Percentiles rank a stretch among this genome's conserved stretches.
phyloP scores from a whole-genome alignment of 257 asterid genomes.

The Fraxinus excelsior region DNA sequence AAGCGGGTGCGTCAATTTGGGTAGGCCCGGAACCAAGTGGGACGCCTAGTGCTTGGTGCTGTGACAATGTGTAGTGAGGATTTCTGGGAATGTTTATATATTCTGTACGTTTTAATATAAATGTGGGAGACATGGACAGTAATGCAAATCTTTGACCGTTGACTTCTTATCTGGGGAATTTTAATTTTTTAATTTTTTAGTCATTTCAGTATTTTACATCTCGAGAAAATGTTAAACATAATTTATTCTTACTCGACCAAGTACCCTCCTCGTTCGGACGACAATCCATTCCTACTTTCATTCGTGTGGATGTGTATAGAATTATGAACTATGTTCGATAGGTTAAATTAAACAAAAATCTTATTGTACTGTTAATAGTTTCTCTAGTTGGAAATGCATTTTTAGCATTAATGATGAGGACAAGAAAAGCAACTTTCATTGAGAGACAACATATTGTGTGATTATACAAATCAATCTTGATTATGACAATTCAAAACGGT shows the following conservation, averaged over 20 bases:
- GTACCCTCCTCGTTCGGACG: constrained; percentile 13
- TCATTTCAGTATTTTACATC: constrained; percentile 24
- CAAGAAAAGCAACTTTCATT: background rate
- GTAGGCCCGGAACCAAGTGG: constrained; percentile 48
- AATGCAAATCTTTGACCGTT: constrained; percentile 62
- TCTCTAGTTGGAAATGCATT: too few relatives aligned
- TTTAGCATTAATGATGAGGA: too few relatives aligned
- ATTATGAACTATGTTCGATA: too few relatives aligned
- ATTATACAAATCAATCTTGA: background rate
- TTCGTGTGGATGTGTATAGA: background rate
- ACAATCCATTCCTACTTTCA: background rate
- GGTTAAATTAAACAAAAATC: background rate
- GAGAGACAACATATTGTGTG: background rate
- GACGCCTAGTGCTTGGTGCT: constrained; percentile 57
- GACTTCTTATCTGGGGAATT: constrained; percentile 19
- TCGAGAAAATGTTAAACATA: constrained; percentile 31
- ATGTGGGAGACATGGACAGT: constrained; percentile 60
- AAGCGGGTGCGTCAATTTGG: constrained; percentile 37
- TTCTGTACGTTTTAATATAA: constrained; percentile 23
- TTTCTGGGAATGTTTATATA: constrained; percentile 47
- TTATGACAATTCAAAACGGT: background rate
- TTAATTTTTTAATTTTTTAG: background rate
- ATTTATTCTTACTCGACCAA: constrained; percentile 42
- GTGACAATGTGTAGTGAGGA: constrained; percentile 20
- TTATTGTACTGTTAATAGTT: too few relatives aligned